Base-by-base conservation (phyloP, 495 filamentous ascomycete species). In the Daldinia decipiens region DNA sequence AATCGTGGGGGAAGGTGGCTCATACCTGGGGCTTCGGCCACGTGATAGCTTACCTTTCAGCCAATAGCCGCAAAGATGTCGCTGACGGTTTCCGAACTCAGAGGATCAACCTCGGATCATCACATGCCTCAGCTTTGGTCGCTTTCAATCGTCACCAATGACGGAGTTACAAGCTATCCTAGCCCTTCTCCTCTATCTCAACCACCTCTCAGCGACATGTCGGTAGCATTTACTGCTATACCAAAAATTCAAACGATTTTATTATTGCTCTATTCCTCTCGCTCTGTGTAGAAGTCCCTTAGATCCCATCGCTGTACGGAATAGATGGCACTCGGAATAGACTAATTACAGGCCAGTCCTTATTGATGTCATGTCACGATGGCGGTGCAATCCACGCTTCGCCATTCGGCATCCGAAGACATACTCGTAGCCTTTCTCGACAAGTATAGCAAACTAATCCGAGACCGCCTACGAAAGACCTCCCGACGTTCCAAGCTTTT, bases 341-440 rank as follows among this genome's bases (percentile, higher is more conserved):
- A 59, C 40, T 34, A 34, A 51, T 70, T 27, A 55, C 29, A 62
- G 57, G 43, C 65, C 7, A 12, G 40, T 62, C 59, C 70, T 59
- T 43, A 70, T 67, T 69, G 61, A 71, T 72, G 72, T 73, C 69
- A 71, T 71, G 72, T 45, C 74, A 70, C 62, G 0, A 97, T 97
- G 94, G 93, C 94, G 57, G 88, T 85, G 68, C 94, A 96, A 81
- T 97, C 94, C 31, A 96, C 92, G 8, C 86, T 97, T 60, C 90
- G 89, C 57, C 83, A 83, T 65, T 83, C 86, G 69, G 82, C 79
- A 59, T 82, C 83, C 67, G 84, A 90, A 74, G 91, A 94, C 78
- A 88, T 91, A 63, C 83, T 96, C 75, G 81, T 88, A 12, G 82
- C 83, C 4, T 85, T 96, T 34, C 85, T 92, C 74, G 79, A 87